Evolutionary conservation across 2,329 filamentous ascomycete genomes (phyloP).

Genomic region (Aspergillus fijiensis): DNA sequence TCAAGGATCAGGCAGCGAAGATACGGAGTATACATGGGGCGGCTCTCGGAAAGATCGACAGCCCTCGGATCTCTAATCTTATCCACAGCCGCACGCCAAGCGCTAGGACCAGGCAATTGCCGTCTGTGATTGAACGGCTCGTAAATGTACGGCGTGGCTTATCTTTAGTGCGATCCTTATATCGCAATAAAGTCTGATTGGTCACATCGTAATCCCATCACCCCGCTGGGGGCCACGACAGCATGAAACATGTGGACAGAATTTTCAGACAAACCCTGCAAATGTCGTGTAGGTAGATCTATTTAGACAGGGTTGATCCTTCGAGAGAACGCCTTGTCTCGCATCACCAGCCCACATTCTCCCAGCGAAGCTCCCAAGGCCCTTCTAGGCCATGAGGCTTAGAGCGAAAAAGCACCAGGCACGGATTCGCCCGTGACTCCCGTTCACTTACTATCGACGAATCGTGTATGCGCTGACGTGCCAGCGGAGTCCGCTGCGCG

Average conservation of each 20-base stretch:
- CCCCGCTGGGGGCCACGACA: not conserved
- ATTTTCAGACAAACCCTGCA: not conserved
- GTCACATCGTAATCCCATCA: not conserved
- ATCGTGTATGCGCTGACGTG: not conserved
- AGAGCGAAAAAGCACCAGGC: not conserved
- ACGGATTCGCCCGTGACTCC: not conserved
- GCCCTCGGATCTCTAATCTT: not conserved
- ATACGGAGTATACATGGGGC: not conserved
- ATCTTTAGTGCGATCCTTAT: not conserved
- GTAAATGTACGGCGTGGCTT: not conserved
- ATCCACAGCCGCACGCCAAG: not conserved
- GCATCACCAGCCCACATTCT: not conserved
- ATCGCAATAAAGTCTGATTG: not conserved
- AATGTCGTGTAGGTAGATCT: not conserved
- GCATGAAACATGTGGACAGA: not conserved
- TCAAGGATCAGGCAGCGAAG: not conserved
- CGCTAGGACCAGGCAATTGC: not conserved
- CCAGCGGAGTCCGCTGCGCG: not conserved
- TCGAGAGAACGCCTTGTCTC: not conserved
- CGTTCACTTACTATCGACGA: not conserved
- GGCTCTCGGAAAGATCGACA: not conserved
- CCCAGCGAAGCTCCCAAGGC: not conserved
- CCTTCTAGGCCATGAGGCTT: not conserved
- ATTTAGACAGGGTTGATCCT: not conserved
- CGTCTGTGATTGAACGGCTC: not conserved